Percentiles rank a stretch among this genome's conserved stretches.
These are phyloP conservation scores for Puccinia novopanici DNA, from an alignment of 1,284 basidiomycete species.

Conservation along the genomic window DNA sequence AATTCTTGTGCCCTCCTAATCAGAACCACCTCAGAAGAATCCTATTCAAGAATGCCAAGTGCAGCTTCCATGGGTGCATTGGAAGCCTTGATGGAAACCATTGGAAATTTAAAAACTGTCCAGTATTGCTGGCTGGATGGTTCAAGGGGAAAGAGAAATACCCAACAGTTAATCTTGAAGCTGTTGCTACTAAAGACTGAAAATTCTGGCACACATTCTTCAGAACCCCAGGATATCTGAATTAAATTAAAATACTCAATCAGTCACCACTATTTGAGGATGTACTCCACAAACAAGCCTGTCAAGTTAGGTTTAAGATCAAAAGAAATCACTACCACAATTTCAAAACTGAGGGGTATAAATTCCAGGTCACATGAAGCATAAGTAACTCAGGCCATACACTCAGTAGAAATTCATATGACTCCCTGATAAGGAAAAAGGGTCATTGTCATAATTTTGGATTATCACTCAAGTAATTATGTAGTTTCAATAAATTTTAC, in stretches of 20 bases:
- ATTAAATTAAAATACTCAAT: not conserved
- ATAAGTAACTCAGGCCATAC: too few relatives aligned
- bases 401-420: too few relatives aligned
- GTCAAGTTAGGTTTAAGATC: not conserved
- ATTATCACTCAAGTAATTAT: too few relatives aligned
- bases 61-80: not conserved
- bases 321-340: not conserved
- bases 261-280: conserved; percentile 7
- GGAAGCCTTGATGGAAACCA: conserved; percentile 26
- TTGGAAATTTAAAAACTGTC: conserved; percentile 35
- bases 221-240: not conserved
- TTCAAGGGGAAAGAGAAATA: conserved; percentile 28
- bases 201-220: not conserved
- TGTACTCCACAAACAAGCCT: not conserved
- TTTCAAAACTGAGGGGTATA: too few relatives aligned
- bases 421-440: too few relatives aligned
- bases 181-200: not conserved
- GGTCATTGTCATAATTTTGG: too few relatives aligned
- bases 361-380: too few relatives aligned
- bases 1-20: not conserved
- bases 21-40: not conserved
- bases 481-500: too few relatives aligned
- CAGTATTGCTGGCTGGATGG: not conserved
- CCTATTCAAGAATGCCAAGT: not conserved
- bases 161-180: not conserved